Percentiles rank a stretch among this genome's conserved stretches.
phyloP scores from a whole-genome alignment of 176 grass and related monocot species.

The Carex littledalei region DNA sequence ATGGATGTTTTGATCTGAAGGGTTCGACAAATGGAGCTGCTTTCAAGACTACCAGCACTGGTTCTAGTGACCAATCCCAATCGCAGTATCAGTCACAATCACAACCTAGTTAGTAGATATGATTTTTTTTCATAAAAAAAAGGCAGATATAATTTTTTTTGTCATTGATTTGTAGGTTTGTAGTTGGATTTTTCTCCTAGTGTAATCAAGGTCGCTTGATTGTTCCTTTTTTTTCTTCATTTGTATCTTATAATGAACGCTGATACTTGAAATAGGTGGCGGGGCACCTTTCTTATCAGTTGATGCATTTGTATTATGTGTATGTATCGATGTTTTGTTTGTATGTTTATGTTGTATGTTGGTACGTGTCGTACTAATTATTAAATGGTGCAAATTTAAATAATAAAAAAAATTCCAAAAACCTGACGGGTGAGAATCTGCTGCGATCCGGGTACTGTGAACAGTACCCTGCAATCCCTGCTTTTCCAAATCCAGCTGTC shows the following conservation, averaged over 20 bases:
- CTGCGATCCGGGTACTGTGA: too few relatives aligned
- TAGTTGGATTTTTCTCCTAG: constrained; percentile 16
- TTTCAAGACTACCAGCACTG: constrained; percentile 47
- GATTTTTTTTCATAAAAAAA: neutral
- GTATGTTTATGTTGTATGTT: too few relatives aligned
- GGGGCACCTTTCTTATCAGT: constrained; percentile 60
- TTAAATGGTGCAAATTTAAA: too few relatives aligned
- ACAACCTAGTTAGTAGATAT: constrained; percentile 41
- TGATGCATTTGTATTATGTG: too few relatives aligned
- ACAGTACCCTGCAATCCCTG: too few relatives aligned
- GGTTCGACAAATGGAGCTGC: constrained; percentile 63
- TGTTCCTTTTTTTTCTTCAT: neutral
- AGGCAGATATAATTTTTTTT: neutral
- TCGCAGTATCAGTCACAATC: constrained; percentile 18
- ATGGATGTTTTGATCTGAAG: constrained; percentile 31
- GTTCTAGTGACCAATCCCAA: constrained; percentile 45
- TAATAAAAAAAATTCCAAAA: too few relatives aligned
- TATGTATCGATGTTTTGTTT: too few relatives aligned
- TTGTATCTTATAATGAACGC: neutral
- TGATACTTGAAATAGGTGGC: constrained; percentile 30
- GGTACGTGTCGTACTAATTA: too few relatives aligned
- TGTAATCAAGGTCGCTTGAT: neutral
- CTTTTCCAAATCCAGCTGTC: too few relatives aligned
- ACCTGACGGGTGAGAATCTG: too few relatives aligned
- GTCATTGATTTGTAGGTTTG: constrained; percentile 14